These are phyloP conservation scores for Russula emetica DNA, from an alignment of 768 basidiomycete species.

Conservation along the genomic window DNA sequence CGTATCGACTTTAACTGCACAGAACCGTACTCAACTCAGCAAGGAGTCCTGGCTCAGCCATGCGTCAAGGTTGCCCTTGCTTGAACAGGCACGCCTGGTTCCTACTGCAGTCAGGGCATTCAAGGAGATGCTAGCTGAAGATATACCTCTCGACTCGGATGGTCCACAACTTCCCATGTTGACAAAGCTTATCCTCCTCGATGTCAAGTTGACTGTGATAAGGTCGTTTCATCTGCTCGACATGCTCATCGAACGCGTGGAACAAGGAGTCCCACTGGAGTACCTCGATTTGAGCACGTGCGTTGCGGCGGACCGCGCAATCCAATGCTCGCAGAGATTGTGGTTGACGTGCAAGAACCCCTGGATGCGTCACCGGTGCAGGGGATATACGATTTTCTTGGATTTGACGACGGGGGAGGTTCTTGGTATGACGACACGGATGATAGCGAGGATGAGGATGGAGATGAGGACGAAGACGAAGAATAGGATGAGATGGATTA, in stretches of 20 bases:
- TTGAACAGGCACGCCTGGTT: not conserved
- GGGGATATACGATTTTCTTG: too few species aligned
- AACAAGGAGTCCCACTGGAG: conserved; percentile 4
- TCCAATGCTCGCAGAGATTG: conserved; percentile 1
- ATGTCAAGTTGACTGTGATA: not conserved
- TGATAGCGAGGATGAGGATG: too few species aligned
- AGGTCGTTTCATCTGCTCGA: not conserved
- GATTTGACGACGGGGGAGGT: not conserved
- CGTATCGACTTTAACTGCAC: not conserved
- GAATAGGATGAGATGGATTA: too few species aligned
- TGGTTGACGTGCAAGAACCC: not conserved
- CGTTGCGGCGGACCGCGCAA: not conserved
- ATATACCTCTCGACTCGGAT: not conserved
- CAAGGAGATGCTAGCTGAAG: not conserved
- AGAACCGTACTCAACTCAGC: not conserved
- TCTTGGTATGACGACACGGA: not conserved
- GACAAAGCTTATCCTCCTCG: not conserved
- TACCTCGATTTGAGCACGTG: not conserved
- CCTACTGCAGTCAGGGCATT: not conserved
- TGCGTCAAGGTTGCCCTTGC: not conserved
- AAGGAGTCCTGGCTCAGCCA: not conserved
- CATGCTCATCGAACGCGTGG: not conserved
- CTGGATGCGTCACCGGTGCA: not conserved
- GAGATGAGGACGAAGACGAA: too few species aligned
- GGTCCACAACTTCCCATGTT: not conserved